phyloP scores from a whole-genome alignment of 257 asterid genomes.

The Rubia yunnanensis region DNA sequence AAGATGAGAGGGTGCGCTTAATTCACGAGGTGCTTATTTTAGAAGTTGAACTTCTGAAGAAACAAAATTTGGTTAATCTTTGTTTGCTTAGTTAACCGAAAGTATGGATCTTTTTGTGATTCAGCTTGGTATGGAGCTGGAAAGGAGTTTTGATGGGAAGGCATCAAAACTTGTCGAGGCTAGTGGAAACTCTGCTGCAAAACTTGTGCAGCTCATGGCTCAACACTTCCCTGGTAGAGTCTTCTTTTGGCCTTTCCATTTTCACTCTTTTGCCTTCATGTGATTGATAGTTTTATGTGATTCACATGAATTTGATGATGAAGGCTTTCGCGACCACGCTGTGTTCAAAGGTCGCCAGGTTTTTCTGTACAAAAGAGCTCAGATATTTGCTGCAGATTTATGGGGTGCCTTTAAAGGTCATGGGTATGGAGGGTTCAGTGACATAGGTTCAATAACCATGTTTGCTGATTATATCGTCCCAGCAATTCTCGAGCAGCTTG shows the following conservation, averaged over 20 bases:
- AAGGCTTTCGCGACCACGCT: slow-evolving; percentile 93
- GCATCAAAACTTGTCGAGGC: slow-evolving; percentile 81
- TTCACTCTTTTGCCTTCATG: neutral
- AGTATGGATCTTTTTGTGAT: slow-evolving; percentile 15
- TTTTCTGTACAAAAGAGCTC: slow-evolving; percentile 96
- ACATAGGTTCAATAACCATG: slow-evolving; percentile 67
- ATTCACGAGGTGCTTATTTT: slow-evolving; percentile 64
- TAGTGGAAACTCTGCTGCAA: slow-evolving; percentile 70
- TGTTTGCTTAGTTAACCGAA: slow-evolving; percentile 7
- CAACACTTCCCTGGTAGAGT: slow-evolving; percentile 81
- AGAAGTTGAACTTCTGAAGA: neutral
- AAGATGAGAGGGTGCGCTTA: slow-evolving; percentile 88
- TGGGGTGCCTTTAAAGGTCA: slow-evolving; percentile 99
- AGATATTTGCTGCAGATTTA: slow-evolving; percentile 90
- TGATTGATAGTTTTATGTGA: neutral
- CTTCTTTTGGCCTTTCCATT: neutral
- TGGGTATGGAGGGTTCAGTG: slow-evolving; percentile 74
- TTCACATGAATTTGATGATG: slow-evolving; percentile 3
- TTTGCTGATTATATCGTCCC: slow-evolving; percentile 98
- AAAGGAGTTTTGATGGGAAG: slow-evolving; percentile 79
- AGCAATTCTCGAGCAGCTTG: slow-evolving; percentile 87
- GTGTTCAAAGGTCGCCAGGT: slow-evolving; percentile 91
- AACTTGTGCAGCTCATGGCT: slow-evolving; percentile 74
- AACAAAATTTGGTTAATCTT: neutral
- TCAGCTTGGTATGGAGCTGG: slow-evolving; percentile 89